Percentiles rank a stretch among this genome's conserved stretches.
Conservation (phyloP, 2,329 filamentous ascomycete species). For the Neofusicoccum laricinum region DNA sequence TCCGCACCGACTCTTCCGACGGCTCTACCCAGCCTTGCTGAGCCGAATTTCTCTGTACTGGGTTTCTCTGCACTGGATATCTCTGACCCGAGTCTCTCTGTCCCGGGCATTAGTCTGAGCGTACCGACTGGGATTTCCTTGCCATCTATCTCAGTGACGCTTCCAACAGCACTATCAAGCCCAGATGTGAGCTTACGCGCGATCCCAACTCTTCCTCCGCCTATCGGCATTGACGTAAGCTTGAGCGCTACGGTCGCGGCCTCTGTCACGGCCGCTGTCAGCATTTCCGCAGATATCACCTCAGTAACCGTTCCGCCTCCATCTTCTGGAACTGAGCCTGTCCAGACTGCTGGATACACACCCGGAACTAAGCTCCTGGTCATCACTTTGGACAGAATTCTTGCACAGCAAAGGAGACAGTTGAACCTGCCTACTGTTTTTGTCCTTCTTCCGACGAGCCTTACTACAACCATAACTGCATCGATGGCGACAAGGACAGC, state of each 20-base stretch:
- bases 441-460: neutral
- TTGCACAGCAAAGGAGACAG: neutral
- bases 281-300: neutral
- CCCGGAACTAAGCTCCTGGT: neutral
- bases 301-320: neutral
- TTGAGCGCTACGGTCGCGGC: neutral
- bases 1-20: neutral
- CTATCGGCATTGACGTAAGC: neutral
- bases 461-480: neutral
- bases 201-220: neutral
- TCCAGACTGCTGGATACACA: neutral
- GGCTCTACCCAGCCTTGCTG: neutral
- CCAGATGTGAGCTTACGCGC: too few species aligned
- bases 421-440: neutral
- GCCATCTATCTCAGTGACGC: too few species aligned
- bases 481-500: neutral
- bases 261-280: neutral
- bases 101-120: too few species aligned
- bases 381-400: neutral
- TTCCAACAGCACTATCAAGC: too few species aligned
- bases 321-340: neutral
- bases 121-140: too few species aligned
- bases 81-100: too few species aligned
- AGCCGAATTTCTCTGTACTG: too few species aligned
- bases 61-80: too few species aligned